These are phyloP conservation scores for Warburgia ugandensis DNA, from an alignment of 164 flowering plant genomes.

Conservation along the genomic window DNA sequence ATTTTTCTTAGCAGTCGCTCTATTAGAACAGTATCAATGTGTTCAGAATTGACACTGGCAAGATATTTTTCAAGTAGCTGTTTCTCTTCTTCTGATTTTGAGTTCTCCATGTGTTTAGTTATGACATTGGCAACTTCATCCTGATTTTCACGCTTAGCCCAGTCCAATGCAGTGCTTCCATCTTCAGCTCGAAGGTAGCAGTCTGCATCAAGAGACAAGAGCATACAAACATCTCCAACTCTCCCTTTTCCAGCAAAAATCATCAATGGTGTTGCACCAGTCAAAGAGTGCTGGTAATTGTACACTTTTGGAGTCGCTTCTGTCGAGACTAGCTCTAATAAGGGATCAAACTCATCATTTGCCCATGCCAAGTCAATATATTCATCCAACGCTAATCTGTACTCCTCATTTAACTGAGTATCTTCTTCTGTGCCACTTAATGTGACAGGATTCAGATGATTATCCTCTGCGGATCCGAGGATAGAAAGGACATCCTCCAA, in stretches of 20 bases:
- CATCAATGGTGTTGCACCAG: conserved; percentile 84
- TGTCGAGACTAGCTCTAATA: conserved; percentile 59
- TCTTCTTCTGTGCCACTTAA: conserved; percentile 21
- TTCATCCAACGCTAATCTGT: conserved; percentile 63
- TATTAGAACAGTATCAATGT: conserved; percentile 61
- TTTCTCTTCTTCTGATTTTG: conserved; percentile 34
- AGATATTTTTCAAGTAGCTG: conserved; percentile 61
- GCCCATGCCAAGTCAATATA: conserved; percentile 69
- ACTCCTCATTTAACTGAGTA: conserved; percentile 38
- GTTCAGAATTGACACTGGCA: conserved; percentile 47
- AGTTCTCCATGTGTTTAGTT: conserved; percentile 34
- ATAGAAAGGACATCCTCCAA: conserved; percentile 85
- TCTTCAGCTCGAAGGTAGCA: conserved; percentile 48
- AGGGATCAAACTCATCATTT: conserved; percentile 74
- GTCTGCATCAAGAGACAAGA: conserved; percentile 78
- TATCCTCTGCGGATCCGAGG: conserved; percentile 34
- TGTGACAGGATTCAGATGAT: conserved; percentile 30
- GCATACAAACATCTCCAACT: conserved; percentile 73
- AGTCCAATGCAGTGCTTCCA: conserved; percentile 69
- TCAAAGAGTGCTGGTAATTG: conserved; percentile 76
- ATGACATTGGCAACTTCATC: conserved; percentile 55
- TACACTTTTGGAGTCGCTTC: conserved; percentile 37
- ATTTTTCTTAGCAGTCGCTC: conserved; percentile 64
- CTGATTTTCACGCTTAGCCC: conserved; percentile 60
- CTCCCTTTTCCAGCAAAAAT: conserved; percentile 87